Evolutionary conservation across 2,329 filamentous ascomycete genomes (phyloP).

Genomic region (Atkinsonella hypoxylon): DNA sequence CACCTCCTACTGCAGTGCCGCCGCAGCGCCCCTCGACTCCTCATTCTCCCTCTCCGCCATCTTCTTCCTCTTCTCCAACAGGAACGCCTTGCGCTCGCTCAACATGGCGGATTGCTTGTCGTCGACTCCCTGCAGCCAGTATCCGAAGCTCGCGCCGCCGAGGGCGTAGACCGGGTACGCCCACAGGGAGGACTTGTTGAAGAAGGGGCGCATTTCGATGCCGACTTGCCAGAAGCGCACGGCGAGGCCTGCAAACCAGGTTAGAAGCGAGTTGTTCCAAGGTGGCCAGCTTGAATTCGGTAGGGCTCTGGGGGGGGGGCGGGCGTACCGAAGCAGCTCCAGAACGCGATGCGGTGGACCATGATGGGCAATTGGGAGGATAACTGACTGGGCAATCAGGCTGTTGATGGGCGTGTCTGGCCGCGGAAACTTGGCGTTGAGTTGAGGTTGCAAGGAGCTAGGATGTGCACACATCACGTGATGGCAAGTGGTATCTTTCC

Average conservation of each 20-base stretch:
- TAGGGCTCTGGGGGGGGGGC: neutral
- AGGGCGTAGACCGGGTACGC: constrained; percentile 82
- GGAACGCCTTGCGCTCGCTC: constrained; percentile 61
- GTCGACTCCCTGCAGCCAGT: constrained; percentile 91
- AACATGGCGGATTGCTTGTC: constrained; percentile 67
- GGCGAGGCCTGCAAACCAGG: constrained; percentile 56
- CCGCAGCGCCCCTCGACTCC: neutral
- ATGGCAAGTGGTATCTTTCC: too few relatives aligned
- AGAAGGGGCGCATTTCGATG: constrained; percentile 94
- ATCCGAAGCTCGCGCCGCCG: constrained; percentile 84
- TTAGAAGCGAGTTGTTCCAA: too few relatives aligned
- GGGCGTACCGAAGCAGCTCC: constrained; percentile 78
- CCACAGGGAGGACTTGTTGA: constrained; percentile 75
- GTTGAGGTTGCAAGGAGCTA: too few relatives aligned
- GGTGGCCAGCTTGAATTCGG: too few relatives aligned
- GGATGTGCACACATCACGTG: too few relatives aligned
- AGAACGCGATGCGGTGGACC: constrained; percentile 62
- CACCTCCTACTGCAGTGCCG: neutral
- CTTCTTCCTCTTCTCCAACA: constrained; percentile 83
- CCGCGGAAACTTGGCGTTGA: neutral
- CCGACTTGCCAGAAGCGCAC: constrained; percentile 94
- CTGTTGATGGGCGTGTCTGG: neutral
- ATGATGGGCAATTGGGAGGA: constrained; percentile 32
- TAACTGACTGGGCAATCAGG: constrained; percentile 23
- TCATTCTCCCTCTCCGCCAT: constrained; percentile 30